These are phyloP conservation scores for Cruciata laevipes DNA, from an alignment of 257 asterid species.

Conservation along the genomic window DNA sequence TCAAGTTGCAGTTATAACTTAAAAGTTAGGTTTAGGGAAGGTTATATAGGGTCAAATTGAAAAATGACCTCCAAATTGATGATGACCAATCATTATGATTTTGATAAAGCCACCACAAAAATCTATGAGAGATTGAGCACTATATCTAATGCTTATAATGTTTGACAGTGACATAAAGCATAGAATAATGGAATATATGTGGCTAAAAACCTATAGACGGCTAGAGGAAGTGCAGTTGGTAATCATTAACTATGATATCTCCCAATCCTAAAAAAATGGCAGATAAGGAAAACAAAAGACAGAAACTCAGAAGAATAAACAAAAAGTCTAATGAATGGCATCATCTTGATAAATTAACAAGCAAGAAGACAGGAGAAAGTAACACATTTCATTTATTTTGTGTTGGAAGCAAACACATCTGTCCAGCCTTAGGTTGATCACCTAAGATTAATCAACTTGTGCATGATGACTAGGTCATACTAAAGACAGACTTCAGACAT, in stretches of 20 bases:
- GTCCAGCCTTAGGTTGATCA: neutral
- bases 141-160: slow-evolving; percentile 12
- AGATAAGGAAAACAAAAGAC: neutral
- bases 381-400: slow-evolving; percentile 1
- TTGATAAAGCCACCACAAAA: slow-evolving; percentile 4
- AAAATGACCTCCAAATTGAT: slow-evolving; percentile 12
- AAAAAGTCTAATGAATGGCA: slow-evolving; percentile 13
- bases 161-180: slow-evolving; percentile 15
- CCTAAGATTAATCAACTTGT: neutral
- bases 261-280: neutral
- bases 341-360: slow-evolving; percentile 5
- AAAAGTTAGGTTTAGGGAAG: neutral
- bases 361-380: neutral
- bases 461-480: slow-evolving; percentile 1
- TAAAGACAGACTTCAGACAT: neutral
- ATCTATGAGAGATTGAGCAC: neutral
- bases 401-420: neutral
- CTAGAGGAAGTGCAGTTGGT: slow-evolving; percentile 25
- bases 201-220: slow-evolving; percentile 36
- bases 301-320: neutral
- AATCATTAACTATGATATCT: slow-evolving; percentile 21
- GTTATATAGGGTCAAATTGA: slow-evolving; percentile 8
- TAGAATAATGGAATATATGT: slow-evolving; percentile 22
- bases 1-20: neutral
- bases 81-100: slow-evolving; percentile 16